phyloP scores from a whole-genome alignment of 305 asterid genomes.

The Fraxinus platypoda region DNA sequence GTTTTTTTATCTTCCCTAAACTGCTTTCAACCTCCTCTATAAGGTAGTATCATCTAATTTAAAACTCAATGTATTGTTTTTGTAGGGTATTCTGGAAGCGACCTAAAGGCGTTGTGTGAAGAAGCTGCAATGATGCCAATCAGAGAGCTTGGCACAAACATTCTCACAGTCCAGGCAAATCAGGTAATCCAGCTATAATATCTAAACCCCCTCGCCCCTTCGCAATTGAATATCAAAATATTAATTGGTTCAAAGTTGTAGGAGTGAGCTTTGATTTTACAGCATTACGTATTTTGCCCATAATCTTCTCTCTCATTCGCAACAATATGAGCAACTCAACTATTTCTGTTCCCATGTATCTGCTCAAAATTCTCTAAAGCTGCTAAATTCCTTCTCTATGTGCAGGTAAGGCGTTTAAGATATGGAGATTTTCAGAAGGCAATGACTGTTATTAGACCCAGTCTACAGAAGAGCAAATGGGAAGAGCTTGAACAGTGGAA shows the following conservation, averaged over 20 bases:
- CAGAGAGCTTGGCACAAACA: conserved; percentile 86
- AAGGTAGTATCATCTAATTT: background rate
- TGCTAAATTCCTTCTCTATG: background rate
- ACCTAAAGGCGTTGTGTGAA: conserved; percentile 85
- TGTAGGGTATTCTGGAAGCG: conserved; percentile 96
- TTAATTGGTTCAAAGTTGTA: background rate
- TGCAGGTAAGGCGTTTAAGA: conserved; percentile 76
- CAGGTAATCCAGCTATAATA: conserved; percentile 46
- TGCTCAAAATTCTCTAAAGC: background rate
- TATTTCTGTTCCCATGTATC: background rate
- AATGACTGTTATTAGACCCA: conserved; percentile 75
- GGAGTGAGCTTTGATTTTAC: background rate
- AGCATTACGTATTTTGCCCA: background rate
- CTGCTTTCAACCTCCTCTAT: background rate
- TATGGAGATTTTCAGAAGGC: conserved; percentile 82
- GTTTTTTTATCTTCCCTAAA: background rate
- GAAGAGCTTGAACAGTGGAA: conserved; percentile 91
- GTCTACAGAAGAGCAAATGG: conserved; percentile 90
- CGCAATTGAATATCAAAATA: background rate
- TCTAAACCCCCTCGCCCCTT: background rate
- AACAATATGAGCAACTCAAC: background rate
- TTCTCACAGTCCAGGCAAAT: conserved; percentile 67
- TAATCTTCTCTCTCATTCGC: background rate
- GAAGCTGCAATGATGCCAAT: conserved; percentile 99
- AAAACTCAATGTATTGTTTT: conserved; percentile 20